Conservation (phyloP, 2,329 filamentous ascomycete species). For the Tolypocladium amazonense region DNA sequence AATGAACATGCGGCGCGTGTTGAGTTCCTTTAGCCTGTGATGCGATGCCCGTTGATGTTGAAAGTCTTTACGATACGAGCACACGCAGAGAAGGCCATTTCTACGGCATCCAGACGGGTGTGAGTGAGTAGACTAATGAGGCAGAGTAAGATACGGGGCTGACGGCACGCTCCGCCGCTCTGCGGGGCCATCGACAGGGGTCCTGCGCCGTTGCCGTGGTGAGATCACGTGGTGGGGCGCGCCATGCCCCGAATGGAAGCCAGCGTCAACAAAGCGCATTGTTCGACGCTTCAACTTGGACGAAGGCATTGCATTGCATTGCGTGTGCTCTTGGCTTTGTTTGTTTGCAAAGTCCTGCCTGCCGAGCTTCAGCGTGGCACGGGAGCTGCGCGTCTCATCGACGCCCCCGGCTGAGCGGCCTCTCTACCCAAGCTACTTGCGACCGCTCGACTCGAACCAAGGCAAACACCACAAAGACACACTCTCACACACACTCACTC, state of each 20-base stretch:
- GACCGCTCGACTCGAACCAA: background rate
- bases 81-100: no score
- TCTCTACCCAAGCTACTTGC: no score
- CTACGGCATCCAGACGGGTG: no score
- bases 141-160: background rate
- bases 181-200: background rate
- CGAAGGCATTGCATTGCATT: background rate
- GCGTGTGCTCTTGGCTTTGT: background rate
- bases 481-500: no score
- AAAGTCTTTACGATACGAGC: no score
- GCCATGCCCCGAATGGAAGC: background rate
- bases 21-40: background rate
- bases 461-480: background rate
- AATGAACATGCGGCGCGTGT: background rate
- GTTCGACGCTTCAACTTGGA: background rate
- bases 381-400: background rate
- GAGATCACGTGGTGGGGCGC: constrained; percentile 17
- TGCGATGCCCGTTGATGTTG: background rate
- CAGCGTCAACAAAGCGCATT: background rate
- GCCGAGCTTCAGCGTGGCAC: background rate
- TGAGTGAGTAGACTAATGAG: no score
- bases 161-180: background rate
- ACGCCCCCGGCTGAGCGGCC: background rate
- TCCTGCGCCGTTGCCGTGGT: constrained; percentile 17
- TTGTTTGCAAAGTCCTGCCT: background rate